Base-by-base conservation (phyloP, 1,139 yeast species). In the Lodderomyces margitis region DNA sequence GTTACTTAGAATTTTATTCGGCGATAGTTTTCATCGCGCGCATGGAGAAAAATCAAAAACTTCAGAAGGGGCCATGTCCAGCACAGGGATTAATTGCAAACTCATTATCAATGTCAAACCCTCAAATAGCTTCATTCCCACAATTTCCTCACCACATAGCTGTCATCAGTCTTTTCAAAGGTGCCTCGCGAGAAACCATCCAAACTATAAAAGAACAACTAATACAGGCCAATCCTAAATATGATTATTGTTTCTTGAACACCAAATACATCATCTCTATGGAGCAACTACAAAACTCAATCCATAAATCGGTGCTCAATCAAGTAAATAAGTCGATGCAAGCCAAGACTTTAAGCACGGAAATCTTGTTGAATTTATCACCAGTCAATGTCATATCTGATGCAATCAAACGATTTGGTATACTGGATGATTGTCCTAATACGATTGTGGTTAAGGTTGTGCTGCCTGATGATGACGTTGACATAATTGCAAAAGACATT, bases 341-440 rank as follows among this genome's bases (percentile, higher is more conserved):
- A 46, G 72, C 78, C 28, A 68, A 67, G 37, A 63, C 74, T 1
- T 54, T 72, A 41, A 63, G 70, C 47, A 65, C 77, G 0, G 77
- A 72, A 47, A 66, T 71, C 28, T 62, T 72, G 19, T 62, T 65
- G 48, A 68, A 62, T 46, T 58, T 72, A 44, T 67, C 73, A 3
- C 75, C 77, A 2, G 59, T 66, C 12, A 72, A 70, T 55, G 71
- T 69, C 45, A 68, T 72, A 36, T 59, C 62, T 58, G 76, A 72
- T 44, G 74, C 77, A 1, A 57, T 72, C 46, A 64, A 59, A 41
- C 50, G 66, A 42, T 72, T 72, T 52, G 77, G 77, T 1, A 61
- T 72, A 14, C 71, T 66, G 50, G 58, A 58, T 12, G 47, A 52
- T 14, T 55, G 64, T 35, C 46, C 52, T 9, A 59, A 58, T 38